These are phyloP conservation scores for Candida tetrigidarum DNA, from an alignment of 1,139 yeast genomes.

Conservation along the genomic window DNA sequence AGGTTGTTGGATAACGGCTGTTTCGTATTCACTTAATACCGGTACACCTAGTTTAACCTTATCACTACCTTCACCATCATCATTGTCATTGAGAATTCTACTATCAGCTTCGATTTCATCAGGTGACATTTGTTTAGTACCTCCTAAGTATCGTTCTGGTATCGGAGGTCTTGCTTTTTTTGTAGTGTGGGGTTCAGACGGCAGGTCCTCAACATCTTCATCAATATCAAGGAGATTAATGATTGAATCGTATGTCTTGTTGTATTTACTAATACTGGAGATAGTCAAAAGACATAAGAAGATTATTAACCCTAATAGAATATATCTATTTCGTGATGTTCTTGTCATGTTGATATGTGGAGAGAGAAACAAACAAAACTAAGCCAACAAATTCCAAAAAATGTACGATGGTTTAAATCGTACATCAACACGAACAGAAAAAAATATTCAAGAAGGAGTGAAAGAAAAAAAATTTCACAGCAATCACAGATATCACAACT, in stretches of 20 bases:
- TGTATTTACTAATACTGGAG: background rate
- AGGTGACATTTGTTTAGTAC: slow-evolving; percentile 22
- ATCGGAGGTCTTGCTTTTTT: slow-evolving; percentile 3
- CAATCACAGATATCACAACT: no score
- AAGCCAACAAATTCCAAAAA: no score
- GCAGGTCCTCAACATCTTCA: background rate
- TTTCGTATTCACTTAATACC: slow-evolving; percentile 6
- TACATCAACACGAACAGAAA: no score
- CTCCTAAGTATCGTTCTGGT: slow-evolving; percentile 30
- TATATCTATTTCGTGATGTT: background rate
- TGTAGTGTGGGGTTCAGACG: background rate
- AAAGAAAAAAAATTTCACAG: background rate
- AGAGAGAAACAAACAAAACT: no score
- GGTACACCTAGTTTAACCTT: slow-evolving; percentile 11
- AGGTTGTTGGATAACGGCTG: slow-evolving; percentile 23
- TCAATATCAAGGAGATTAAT: background rate
- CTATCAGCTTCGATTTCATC: slow-evolving; percentile 17
- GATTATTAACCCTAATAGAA: background rate
- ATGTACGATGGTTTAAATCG: no score
- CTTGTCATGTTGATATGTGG: background rate
- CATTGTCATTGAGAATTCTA: no score
- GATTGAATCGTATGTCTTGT: background rate
- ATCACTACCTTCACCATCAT: no score
- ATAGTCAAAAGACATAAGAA: background rate
- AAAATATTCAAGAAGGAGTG: no score